phyloP scores from a whole-genome alignment of 2,329 filamentous ascomycete genomes.

The Xylariaceae sp. region DNA sequence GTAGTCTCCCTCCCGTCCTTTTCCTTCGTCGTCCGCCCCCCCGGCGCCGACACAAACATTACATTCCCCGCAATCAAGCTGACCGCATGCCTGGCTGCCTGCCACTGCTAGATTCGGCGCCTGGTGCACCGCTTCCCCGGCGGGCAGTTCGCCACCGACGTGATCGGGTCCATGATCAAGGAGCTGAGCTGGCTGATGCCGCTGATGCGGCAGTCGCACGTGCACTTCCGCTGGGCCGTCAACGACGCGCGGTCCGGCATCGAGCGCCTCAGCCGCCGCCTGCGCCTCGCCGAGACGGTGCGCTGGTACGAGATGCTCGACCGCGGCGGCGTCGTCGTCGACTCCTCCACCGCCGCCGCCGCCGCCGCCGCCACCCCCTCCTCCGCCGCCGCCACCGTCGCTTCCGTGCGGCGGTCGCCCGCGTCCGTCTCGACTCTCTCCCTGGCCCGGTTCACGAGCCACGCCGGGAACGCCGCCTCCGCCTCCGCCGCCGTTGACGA shows the following conservation, averaged over 20 bases:
- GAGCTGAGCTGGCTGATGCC: slow-evolving; percentile 2
- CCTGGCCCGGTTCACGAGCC: too few relatives aligned
- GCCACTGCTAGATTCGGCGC: neutral
- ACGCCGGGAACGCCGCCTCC: too few relatives aligned
- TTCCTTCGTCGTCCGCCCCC: too few relatives aligned
- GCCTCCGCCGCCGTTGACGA: too few relatives aligned
- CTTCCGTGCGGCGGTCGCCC: neutral
- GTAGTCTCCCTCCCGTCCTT: too few relatives aligned
- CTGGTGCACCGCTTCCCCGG: slow-evolving; percentile 1
- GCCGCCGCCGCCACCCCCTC: too few relatives aligned
- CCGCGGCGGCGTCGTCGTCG: neutral
- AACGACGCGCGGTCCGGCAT: slow-evolving; percentile 1
- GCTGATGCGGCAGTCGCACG: neutral
- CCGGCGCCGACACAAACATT: too few relatives aligned
- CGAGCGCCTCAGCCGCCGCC: neutral
- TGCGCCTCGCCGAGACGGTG: neutral
- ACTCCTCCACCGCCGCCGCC: too few relatives aligned
- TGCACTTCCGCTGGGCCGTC: slow-evolving; percentile 3
- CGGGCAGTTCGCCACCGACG: slow-evolving; percentile 1
- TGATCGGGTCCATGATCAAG: slow-evolving; percentile 4
- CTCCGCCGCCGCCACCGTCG: too few relatives aligned
- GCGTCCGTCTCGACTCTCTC: too few relatives aligned
- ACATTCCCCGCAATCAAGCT: too few relatives aligned
- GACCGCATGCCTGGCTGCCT: neutral
- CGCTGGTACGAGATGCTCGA: slow-evolving; percentile 2